Evolutionary conservation across 164 flowering plant species (phyloP).

Genomic region (Liriodendron chinense): DNA sequence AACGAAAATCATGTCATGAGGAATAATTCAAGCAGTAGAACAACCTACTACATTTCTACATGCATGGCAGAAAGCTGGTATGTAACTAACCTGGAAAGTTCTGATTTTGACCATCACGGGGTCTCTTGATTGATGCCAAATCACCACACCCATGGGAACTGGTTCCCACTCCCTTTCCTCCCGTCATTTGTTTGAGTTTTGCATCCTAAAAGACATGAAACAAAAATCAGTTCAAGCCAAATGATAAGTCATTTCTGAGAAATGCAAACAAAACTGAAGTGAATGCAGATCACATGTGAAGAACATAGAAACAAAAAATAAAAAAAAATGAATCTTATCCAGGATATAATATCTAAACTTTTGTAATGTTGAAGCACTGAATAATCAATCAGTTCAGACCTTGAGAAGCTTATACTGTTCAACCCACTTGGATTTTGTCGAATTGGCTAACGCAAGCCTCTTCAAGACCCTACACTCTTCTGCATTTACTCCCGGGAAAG

Average conservation of each 20-base stretch:
- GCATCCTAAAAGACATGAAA: conserved; percentile 35
- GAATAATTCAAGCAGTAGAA: neutral
- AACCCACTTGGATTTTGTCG: conserved; percentile 69
- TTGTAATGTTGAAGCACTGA: neutral
- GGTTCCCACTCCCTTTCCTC: conserved; percentile 26
- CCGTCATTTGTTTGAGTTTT: conserved; percentile 32
- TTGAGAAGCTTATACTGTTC: conserved; percentile 54
- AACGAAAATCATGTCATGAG: neutral
- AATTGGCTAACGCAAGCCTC: conserved; percentile 54
- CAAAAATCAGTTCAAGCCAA: conserved; percentile 3
- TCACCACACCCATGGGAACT: conserved; percentile 27
- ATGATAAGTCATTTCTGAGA: neutral
- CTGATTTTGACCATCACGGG: conserved; percentile 34
- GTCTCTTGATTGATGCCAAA: conserved; percentile 35
- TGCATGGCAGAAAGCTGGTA: neutral
- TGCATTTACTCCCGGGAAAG: conserved; percentile 38
- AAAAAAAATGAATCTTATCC: no score
- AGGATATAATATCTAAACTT: no score
- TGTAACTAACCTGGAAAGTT: conserved; percentile 51
- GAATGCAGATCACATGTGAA: neutral
- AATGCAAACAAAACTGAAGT: neutral
- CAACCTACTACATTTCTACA: neutral
- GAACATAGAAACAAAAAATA: no score
- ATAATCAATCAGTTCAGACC: conserved; percentile 41
- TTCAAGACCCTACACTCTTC: conserved; percentile 62